Base-by-base conservation (phyloP, 371 early-diverging fungal species). In the Apophysomyces sp. region DNA sequence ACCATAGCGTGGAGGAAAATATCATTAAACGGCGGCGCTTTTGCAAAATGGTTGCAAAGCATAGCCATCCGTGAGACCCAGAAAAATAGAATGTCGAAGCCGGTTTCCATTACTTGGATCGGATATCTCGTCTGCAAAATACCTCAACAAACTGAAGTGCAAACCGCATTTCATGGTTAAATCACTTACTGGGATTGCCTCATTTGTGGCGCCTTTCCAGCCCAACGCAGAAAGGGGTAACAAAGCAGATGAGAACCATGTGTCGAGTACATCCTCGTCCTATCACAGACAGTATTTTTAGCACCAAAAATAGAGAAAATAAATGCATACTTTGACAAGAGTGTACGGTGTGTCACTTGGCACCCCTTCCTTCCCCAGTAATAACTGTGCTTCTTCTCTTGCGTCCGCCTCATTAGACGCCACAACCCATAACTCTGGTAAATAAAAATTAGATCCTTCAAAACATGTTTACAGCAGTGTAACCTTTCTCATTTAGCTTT, bases 51-150 rank as follows among this genome's bases (percentile, higher is more conserved):
- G 34, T 93, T 88, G 59, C 95, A 89, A 54, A 99, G 74, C 98
- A 99, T 99, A 3, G 94, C 95, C 99, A 99, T 99, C 55, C 99
- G 86, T 8, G 98, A 98, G 11, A 99, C 98, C 99, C 99, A 99
- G 73, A 99, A 99, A 83, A 99, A 99, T 52, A 99, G 74, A 71
- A 99, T 99, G 79, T 99, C 99, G 65, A 86, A 88, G 0, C 99
- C 99, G 26, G 99, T 99, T 76, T 99, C 99, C 69, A 99, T 86
- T 9, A 99, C 65, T 24, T 90, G 80, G 57, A 92, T 90, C 18
- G 98, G 98, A 73, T 93, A 98, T 65, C 83, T 66, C 36, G 37
- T 44, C 83, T 81, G 67, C 9, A 56, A 26, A 57, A 36, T 21
- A n/a, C n/a, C n/a, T n/a, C n/a, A n/a, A n/a, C n/a, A n/a, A n/a